phyloP scores from a whole-genome alignment of 2,329 filamentous ascomycete genomes.

The Alternaria longipes region DNA sequence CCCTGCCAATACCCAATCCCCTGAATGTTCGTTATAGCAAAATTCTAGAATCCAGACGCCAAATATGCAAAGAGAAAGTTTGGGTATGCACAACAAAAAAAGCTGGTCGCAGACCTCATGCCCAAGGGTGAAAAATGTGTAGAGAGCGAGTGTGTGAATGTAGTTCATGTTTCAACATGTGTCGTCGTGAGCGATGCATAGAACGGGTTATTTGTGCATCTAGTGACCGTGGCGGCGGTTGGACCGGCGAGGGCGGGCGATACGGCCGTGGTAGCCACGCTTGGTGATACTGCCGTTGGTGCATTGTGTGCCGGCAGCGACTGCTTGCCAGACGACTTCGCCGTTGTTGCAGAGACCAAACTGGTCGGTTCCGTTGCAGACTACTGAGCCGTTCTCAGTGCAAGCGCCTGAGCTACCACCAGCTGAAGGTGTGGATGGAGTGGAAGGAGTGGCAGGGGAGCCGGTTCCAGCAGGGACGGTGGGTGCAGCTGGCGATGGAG shows the following conservation, averaged over 20 bases:
- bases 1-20: not conserved
- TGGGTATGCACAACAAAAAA: conserved; percentile 15
- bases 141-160: conserved; percentile 19
- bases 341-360: conserved; percentile 58
- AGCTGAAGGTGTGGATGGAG: conserved; percentile 20
- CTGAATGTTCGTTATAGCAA: not conserved
- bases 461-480: conserved; percentile 23
- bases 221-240: conserved; percentile 15
- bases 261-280: conserved; percentile 43
- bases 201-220: not conserved
- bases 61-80: conserved; percentile 14
- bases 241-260: conserved; percentile 36
- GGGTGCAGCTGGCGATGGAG: conserved; percentile 26
- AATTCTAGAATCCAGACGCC: not conserved
- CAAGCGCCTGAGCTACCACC: conserved; percentile 32
- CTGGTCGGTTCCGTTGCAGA: conserved; percentile 53
- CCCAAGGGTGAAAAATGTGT: conserved; percentile 9
- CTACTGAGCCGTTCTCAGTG: conserved; percentile 47
- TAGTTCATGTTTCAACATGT: conserved; percentile 6
- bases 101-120: conserved; percentile 24
- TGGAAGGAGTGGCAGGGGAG: conserved; percentile 20
- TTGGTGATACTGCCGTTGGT: conserved; percentile 52
- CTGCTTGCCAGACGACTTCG: conserved; percentile 51
- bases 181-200: not conserved
- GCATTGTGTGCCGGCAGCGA: conserved; percentile 58